Percentiles rank a stretch among this genome's conserved stretches.
Conservation (phyloP, 768 basidiomycete genomes). For the Phylloporus sp. region DNA sequence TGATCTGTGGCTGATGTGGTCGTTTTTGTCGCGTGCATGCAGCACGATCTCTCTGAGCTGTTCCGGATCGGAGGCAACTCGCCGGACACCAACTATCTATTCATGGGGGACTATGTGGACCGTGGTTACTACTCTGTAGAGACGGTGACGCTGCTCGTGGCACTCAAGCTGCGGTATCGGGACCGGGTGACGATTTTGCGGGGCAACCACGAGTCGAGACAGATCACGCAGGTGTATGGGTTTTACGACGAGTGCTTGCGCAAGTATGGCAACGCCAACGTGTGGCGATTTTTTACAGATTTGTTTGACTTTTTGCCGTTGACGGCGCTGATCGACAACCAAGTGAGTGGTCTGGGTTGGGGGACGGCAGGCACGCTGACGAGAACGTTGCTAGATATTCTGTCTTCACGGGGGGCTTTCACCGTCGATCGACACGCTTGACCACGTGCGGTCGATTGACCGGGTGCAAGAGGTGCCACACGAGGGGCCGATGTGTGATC, state of each 20-base stretch:
- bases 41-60: constrained; percentile 99
- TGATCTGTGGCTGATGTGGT: constrained; percentile 25
- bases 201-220: constrained; percentile 97
- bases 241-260: constrained; percentile 99
- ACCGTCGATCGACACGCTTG: constrained; percentile 98
- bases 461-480: constrained; percentile 99
- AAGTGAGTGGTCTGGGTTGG: constrained; percentile 74
- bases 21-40: constrained; percentile 17
- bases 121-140: constrained; percentile 99
- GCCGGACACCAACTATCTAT: constrained; percentile 98
- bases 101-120: constrained; percentile 99
- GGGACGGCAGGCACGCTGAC: too few relatives aligned
- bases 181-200: constrained; percentile 97
- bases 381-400: constrained; percentile 70
- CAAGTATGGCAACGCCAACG: constrained; percentile 99
- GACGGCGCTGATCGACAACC: constrained; percentile 97
- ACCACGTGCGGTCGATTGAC: constrained; percentile 98
- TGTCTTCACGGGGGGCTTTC: constrained; percentile 97
- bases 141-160: constrained; percentile 95
- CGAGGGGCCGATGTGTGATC: constrained; percentile 99
- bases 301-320: constrained; percentile 96
- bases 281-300: constrained; percentile 99
- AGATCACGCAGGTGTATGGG: constrained; percentile 99
- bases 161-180: constrained; percentile 95
- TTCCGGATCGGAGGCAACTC: constrained; percentile 99